phyloP scores from a whole-genome alignment of 2,329 filamentous ascomycete genomes.

The Beauveria medogensis region DNA sequence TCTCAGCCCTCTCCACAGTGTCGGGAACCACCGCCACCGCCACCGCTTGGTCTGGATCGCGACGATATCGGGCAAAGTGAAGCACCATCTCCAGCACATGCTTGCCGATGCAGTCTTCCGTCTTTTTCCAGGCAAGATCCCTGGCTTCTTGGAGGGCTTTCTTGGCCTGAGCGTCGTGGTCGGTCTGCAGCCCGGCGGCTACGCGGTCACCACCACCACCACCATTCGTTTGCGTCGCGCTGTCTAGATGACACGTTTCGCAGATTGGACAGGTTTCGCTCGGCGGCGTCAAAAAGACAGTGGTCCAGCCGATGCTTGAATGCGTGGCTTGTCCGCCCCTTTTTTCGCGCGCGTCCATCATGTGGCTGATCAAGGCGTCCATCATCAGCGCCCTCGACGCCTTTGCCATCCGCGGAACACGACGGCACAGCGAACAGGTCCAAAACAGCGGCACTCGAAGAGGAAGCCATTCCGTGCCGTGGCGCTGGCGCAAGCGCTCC shows the following conservation, averaged over 20 bases:
- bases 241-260: background rate
- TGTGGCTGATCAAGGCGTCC: background rate
- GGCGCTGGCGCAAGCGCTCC: background rate
- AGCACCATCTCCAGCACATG: background rate
- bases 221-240: background rate
- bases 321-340: background rate
- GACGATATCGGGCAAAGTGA: background rate
- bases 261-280: background rate
- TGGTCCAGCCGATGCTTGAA: too few relatives aligned
- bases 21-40: background rate
- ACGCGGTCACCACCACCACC: too few relatives aligned
- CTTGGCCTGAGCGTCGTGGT: too few relatives aligned
- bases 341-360: background rate
- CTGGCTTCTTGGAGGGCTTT: too few relatives aligned
- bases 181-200: too few relatives aligned
- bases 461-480: background rate
- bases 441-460: background rate
- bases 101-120: background rate
- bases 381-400: background rate
- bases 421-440: background rate
- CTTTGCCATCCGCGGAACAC: background rate
- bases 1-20: background rate
- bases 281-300: background rate
- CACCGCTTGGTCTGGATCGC: too few relatives aligned
- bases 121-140: background rate